Percentiles rank a stretch among this genome's conserved stretches.
Conservation (phyloP, 805 yeast species). For the Candida tibetensis region DNA sequence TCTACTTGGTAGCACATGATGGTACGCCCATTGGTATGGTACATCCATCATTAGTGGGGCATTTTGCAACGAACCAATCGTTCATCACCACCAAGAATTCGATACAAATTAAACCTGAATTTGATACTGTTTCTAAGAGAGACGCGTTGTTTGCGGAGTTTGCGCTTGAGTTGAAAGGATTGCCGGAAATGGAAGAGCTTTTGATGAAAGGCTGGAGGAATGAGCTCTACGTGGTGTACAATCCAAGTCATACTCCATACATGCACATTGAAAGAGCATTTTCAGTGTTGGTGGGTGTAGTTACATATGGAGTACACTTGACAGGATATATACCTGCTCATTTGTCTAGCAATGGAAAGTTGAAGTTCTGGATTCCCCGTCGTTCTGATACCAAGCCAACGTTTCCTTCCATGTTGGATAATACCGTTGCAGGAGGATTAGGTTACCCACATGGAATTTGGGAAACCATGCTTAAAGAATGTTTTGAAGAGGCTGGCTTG, state of each 20-base stretch:
- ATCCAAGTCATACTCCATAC: conserved; percentile 55
- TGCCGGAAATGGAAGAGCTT: conserved; percentile 22
- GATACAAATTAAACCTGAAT: conserved; percentile 25
- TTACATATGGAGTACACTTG: conserved; percentile 87
- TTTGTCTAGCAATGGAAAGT: conserved; percentile 33
- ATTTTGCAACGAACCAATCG: conserved; percentile 15
- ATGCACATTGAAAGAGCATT: conserved; percentile 76
- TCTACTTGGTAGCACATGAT: conserved; percentile 32
- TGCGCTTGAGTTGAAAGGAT: conserved; percentile 39
- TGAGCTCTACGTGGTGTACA: conserved; percentile 74
- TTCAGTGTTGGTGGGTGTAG: conserved; percentile 77
- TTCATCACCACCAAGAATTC: conserved; percentile 10
- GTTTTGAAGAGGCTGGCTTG: conserved; percentile 90
- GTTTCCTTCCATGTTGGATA: conserved; percentile 87
- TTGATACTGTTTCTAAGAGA: conserved; percentile 41
- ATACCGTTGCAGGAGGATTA: conserved; percentile 93
- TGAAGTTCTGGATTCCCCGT: conserved; percentile 80
- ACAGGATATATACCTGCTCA: conserved; percentile 67
- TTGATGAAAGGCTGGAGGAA: conserved; percentile 75
- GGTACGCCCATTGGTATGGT: conserved; percentile 30
- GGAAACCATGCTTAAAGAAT: conserved; percentile 83
- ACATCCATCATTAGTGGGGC: conserved; percentile 20
- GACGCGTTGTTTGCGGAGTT: conserved; percentile 39
- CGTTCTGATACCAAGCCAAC: conserved; percentile 78
- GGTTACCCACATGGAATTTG: conserved; percentile 73